Conservation (phyloP, 2,329 filamentous ascomycete species). For the Leptographium lundbergii region DNA sequence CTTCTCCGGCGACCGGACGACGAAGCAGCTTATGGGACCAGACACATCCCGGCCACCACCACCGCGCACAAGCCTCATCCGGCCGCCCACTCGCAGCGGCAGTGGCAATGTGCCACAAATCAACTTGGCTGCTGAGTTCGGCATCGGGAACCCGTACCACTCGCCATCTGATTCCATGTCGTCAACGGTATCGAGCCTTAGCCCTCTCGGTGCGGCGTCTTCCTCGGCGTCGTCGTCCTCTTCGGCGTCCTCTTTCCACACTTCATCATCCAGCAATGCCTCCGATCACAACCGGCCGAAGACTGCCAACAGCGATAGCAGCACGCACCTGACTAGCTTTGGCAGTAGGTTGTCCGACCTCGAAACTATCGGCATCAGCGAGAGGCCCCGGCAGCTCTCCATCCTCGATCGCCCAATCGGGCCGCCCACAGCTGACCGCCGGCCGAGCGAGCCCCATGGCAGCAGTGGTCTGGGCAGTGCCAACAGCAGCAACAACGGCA, state of each 20-base stretch:
- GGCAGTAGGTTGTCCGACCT: not conserved
- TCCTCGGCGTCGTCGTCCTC: slow-evolving; percentile 1
- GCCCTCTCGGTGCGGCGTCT: slow-evolving; percentile 3
- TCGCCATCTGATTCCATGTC: slow-evolving; percentile 50
- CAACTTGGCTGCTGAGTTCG: slow-evolving; percentile 48
- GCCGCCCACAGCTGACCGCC: not conserved
- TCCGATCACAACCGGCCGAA: not conserved
- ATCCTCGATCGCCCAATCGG: not conserved
- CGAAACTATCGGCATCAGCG: not conserved
- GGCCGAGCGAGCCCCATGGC: not conserved
- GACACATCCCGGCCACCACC: slow-evolving; percentile 41
- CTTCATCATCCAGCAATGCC: not conserved
- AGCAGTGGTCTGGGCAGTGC: not conserved
- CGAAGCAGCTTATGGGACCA: slow-evolving; percentile 21
- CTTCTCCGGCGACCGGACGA: slow-evolving; percentile 16
- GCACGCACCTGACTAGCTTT: not conserved
- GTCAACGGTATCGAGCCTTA: slow-evolving; percentile 42
- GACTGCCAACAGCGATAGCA: not conserved
- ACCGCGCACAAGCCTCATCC: slow-evolving; percentile 36
- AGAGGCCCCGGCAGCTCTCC: not conserved
- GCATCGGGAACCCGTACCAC: slow-evolving; percentile 51
- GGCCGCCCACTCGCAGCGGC: slow-evolving; percentile 25
- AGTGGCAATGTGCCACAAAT: slow-evolving; percentile 26
- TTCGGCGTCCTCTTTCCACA: not conserved
- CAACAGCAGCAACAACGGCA: not conserved